Conservation (phyloP, 1,284 basidiomycete genomes). For the Pseudomicrostroma phylloplanum region DNA sequence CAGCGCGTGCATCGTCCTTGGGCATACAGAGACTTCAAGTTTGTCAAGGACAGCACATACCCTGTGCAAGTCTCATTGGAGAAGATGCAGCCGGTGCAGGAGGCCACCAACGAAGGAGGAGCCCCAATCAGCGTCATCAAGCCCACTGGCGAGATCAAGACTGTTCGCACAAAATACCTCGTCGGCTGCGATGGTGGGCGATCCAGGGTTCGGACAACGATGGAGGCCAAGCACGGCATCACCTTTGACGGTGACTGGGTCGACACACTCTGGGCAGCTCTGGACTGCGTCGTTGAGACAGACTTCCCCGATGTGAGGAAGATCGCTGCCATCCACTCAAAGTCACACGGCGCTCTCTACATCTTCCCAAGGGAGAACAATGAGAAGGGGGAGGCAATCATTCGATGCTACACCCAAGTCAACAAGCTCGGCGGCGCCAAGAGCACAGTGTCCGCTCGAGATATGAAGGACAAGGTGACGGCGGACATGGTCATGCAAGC, state of each 20-base stretch:
- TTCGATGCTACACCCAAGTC: conserved; percentile 50
- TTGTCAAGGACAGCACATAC: conserved; percentile 27
- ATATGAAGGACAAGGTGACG: conserved; percentile 46
- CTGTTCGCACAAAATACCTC: conserved; percentile 51
- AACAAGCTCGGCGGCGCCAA: conserved; percentile 42
- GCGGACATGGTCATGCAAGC: conserved; percentile 50
- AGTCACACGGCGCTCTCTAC: conserved; percentile 47
- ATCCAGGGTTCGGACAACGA: conserved; percentile 45
- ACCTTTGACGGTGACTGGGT: conserved; percentile 40
- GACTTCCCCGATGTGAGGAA: conserved; percentile 46
- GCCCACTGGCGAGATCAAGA: conserved; percentile 40
- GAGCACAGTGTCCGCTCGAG: conserved; percentile 33
- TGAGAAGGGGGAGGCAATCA: conserved; percentile 47
- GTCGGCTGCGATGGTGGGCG: conserved; percentile 52
- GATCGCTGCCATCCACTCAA: conserved; percentile 46
- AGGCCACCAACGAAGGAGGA: conserved; percentile 32
- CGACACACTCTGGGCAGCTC: conserved; percentile 45
- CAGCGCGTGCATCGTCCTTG: conserved; percentile 48
- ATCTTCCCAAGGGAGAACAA: conserved; percentile 51
- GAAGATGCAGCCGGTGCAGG: conserved; percentile 39
- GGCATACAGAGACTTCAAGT: conserved; percentile 29
- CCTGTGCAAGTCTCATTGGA: conserved; percentile 42
- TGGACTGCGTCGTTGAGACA: conserved; percentile 46
- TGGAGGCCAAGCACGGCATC: conserved; percentile 36
- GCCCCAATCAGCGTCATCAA: conserved; percentile 37